These are phyloP conservation scores for Bathelium albidoporum DNA, from an alignment of 495 filamentous ascomycete genomes.

Conservation along the genomic window DNA sequence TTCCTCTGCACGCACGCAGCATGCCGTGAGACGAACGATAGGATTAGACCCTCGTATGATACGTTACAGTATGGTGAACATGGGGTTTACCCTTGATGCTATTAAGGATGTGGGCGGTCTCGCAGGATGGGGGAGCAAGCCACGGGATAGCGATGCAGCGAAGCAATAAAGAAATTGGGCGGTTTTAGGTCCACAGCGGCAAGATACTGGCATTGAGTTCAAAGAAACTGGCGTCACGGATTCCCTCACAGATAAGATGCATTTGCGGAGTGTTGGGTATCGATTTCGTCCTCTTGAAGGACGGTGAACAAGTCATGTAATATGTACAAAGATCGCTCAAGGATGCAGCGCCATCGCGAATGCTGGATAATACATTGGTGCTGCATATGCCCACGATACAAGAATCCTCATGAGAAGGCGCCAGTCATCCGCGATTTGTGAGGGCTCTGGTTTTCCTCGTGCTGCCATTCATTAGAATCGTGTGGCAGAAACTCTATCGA, in stretches of 20 bases:
- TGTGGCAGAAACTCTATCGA: not conserved
- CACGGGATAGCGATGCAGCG: not conserved
- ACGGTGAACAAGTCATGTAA: not conserved
- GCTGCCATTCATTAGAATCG: not conserved
- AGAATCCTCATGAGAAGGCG: not conserved
- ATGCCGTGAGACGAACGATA: constrained; percentile 60
- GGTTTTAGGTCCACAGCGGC: too few relatives aligned
- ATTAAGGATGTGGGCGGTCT: constrained; percentile 50
- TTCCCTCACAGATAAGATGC: not conserved
- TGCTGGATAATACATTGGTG: not conserved
- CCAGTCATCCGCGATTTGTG: not conserved
- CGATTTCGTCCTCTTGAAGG: not conserved
- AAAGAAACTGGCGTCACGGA: not conserved
- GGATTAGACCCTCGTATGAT: constrained; percentile 88
- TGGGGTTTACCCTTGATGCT: constrained; percentile 68
- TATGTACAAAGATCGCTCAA: not conserved
- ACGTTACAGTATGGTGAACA: constrained; percentile 71
- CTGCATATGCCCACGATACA: not conserved
- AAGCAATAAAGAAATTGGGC: not conserved
- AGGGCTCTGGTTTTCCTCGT: not conserved
- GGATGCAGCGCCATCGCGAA: not conserved
- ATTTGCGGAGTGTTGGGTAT: not conserved
- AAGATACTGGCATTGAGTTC: too few relatives aligned
- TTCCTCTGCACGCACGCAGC: constrained; percentile 55
- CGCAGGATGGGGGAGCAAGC: constrained; percentile 45